Base-by-base conservation (phyloP, 345 rosid species). In the Moringa oleifera region DNA sequence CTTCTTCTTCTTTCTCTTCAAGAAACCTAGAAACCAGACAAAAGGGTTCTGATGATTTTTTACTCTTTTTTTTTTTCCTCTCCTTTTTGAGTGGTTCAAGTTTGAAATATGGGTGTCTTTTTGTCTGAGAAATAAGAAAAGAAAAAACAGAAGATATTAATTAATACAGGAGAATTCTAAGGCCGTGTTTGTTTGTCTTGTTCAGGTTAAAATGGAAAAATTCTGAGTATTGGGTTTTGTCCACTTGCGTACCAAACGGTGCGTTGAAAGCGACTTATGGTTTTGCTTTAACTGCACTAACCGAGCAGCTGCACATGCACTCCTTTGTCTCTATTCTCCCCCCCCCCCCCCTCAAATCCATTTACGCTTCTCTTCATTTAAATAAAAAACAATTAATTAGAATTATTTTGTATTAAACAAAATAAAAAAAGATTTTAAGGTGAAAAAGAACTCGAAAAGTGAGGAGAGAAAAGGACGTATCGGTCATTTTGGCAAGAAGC, bases 261-360 rank as follows among this genome's bases (percentile, higher is more conserved):
- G 12, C 4, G 18, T 51, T 15, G 65, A 58, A 52, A 67, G 54
- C 50, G 58, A 65, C 20, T 33, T 31, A 1, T 7, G 53, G 0
- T 45, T 21, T 28, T 2, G 37, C 50, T 45, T 45, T 50, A 51
- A n/a, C 18, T 50, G 70, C 41, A 16, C 11, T 10, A 6, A 12
- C 3, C 23, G 3, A 5, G 74, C 63, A 21, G 37, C 58, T 22
- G 68, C 64, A 53, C 72, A 67, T 62, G 68, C 65, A 16, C 18
- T 23, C 10, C 0, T 57, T 53, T 58, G 61, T 45, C 57, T 36
- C 12, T 4, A 5, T 41, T 46, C 61, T 22, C 0, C 6, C 18
- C 11, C 16, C 56, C 61, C 19, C 0, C 6, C 18, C 11, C 16
- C 56, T 57, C 59, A 57, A 66, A 72, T 28, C 18, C 53, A 15